phyloP scores from a whole-genome alignment of 2,329 filamentous ascomycete species.

The Furcasterigmium furcatum region DNA sequence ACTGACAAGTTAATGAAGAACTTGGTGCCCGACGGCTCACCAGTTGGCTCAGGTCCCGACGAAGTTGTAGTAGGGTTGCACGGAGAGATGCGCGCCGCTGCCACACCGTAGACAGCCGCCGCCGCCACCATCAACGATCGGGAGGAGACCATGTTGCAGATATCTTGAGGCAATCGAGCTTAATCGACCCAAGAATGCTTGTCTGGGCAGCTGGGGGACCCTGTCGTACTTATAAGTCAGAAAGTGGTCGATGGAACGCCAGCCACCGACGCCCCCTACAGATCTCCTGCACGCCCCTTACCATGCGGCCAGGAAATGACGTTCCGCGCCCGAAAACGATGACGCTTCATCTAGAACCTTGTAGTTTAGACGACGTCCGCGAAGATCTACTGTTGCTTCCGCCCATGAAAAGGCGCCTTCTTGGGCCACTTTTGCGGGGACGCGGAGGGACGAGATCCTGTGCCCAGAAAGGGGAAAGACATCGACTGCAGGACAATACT shows the following conservation, averaged over 20 bases:
- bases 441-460: conserved; percentile 12
- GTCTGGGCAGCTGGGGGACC: too few relatives aligned
- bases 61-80: conserved; percentile 1
- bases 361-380: neutral
- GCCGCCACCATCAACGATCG: neutral
- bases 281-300: too few relatives aligned
- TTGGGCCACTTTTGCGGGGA: conserved; percentile 6
- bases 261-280: too few relatives aligned
- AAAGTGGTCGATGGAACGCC: too few relatives aligned
- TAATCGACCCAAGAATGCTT: too few relatives aligned
- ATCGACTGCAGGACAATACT: neutral
- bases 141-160: neutral
- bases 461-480: conserved; percentile 8
- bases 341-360: neutral
- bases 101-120: neutral
- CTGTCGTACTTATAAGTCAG: too few relatives aligned
- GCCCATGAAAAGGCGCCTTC: neutral
- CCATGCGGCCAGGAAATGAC: too few relatives aligned
- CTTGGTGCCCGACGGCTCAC: conserved; percentile 11
- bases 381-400: neutral
- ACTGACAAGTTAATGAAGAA: conserved; percentile 39
- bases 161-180: neutral
- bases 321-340: neutral
- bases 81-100: conserved; percentile 1
- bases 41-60: neutral